A percentile compares a stretch with the other conserved stretches of the same genome.
phyloP scores from a whole-genome alignment of 2,329 filamentous ascomycete genomes.

The Microcera coccophila region DNA sequence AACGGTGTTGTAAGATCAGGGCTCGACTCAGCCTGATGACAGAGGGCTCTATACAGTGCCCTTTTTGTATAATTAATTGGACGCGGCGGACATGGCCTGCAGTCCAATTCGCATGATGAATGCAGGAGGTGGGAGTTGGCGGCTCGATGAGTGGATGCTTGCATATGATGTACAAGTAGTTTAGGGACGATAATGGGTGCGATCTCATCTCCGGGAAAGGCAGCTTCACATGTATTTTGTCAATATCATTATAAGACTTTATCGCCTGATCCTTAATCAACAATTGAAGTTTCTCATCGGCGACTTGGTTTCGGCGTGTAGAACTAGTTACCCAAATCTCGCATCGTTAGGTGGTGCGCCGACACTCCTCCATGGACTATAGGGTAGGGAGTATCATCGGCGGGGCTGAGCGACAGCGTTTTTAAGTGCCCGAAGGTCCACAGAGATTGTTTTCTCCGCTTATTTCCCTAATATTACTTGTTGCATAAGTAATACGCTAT shows the following conservation, averaged over 20 bases:
- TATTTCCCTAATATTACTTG: too few species aligned
- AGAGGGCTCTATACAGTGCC: slow-evolving; percentile 16
- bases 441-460: too few species aligned
- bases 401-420: too few species aligned
- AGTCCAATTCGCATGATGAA: slow-evolving; percentile 17
- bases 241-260: slow-evolving; percentile 18
- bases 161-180: slow-evolving; percentile 24
- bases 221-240: slow-evolving; percentile 27
- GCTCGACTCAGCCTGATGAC: slow-evolving; percentile 17
- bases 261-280: slow-evolving; percentile 19
- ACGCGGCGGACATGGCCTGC: slow-evolving; percentile 25
- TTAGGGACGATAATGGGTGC: slow-evolving; percentile 23
- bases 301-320: too few species aligned
- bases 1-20: slow-evolving; percentile 8
- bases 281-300: too few species aligned
- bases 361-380: too few species aligned
- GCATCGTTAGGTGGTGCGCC: too few species aligned
- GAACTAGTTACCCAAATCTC: too few species aligned
- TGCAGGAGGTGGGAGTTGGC: slow-evolving; percentile 16
- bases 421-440: too few species aligned
- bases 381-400: too few species aligned
- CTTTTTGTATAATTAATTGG: slow-evolving; percentile 29
- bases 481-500: too few species aligned
- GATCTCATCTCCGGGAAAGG: slow-evolving; percentile 29
- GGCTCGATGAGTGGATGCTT: slow-evolving; percentile 16